A percentile compares a stretch with the other conserved stretches of the same genome.
Evolutionary conservation across 169 alveolate genomes (phyloP).

Genomic region (Besnoitia besnoiti): DNA sequence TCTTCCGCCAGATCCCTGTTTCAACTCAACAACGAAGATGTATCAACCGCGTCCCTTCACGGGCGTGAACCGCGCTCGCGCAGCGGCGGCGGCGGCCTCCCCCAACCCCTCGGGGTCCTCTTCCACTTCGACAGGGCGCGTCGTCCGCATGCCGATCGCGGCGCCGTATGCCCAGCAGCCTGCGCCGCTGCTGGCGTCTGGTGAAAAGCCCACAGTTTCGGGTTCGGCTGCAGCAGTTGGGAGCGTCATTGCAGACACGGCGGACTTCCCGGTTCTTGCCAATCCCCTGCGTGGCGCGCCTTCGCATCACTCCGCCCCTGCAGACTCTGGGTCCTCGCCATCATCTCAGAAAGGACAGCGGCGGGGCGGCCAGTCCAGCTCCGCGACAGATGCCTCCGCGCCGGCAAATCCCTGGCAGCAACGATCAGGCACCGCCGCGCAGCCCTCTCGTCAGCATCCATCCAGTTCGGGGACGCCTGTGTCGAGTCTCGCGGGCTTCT

Average conservation of each 20-base stretch:
- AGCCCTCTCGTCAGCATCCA: neutral
- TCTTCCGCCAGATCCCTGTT: neutral
- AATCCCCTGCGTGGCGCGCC: neutral
- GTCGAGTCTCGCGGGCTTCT: neutral
- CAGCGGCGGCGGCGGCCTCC: slow-evolving; percentile 15
- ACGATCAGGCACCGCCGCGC: neutral
- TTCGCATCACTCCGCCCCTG: neutral
- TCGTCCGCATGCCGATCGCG: neutral
- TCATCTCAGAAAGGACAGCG: neutral
- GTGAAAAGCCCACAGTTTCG: neutral
- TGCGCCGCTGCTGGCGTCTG: neutral
- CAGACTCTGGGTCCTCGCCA: neutral
- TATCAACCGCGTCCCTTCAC: slow-evolving; percentile 43
- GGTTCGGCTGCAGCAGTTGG: no score
- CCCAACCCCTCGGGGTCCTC: neutral
- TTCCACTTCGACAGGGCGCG: neutral
- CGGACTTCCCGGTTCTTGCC: neutral
- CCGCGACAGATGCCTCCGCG: neutral
- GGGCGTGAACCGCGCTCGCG: slow-evolving; percentile 31
- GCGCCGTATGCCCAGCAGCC: slow-evolving; percentile 1
- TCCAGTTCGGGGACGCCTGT: neutral
- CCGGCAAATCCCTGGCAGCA: neutral
- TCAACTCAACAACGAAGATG: neutral
- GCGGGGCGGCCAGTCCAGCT: neutral
- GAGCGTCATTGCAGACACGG: neutral